Conservation (phyloP, 345 rosid genomes). For the Limnanthes douglasii region DNA sequence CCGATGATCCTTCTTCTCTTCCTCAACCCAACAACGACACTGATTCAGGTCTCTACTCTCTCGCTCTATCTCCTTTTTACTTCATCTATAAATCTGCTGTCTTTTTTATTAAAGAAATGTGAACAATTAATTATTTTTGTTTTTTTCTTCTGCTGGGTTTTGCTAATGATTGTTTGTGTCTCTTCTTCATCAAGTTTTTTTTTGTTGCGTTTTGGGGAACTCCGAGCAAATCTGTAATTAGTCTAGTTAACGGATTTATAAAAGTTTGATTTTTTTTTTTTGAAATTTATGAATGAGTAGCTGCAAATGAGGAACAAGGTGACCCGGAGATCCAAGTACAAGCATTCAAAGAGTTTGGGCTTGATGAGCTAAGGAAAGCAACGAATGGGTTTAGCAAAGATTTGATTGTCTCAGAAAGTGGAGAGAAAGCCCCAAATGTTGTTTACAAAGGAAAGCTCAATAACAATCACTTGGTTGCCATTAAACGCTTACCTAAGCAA, state of each 20-base stretch:
- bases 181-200: too few relatives aligned
- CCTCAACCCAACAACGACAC: slow-evolving; percentile 27
- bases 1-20: slow-evolving; percentile 47
- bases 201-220: too few relatives aligned
- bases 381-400: slow-evolving; percentile 67
- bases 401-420: slow-evolving; percentile 82
- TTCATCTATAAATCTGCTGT: too few relatives aligned
- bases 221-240: too few relatives aligned
- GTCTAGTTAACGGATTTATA: too few relatives aligned
- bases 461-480: slow-evolving; percentile 52
- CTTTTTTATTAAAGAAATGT: too few relatives aligned
- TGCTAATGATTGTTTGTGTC: too few relatives aligned
- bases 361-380: slow-evolving; percentile 61
- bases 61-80: background rate
- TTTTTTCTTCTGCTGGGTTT: background rate
- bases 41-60: slow-evolving; percentile 48
- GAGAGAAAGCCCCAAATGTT: slow-evolving; percentile 92
- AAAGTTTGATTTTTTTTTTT: background rate
- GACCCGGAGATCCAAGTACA: slow-evolving; percentile 31
- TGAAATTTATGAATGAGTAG: slow-evolving; percentile 10
- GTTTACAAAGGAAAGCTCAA: slow-evolving; percentile 76
- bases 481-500: slow-evolving; percentile 78
- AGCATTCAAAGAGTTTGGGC: slow-evolving; percentile 53
- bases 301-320: slow-evolving; percentile 23
- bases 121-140: too few relatives aligned